Evolutionary conservation across 352 stramenopile species (phyloP), one percentile per base, ranked within the genome.

Genomic region (Pythium plurisporium): DNA sequence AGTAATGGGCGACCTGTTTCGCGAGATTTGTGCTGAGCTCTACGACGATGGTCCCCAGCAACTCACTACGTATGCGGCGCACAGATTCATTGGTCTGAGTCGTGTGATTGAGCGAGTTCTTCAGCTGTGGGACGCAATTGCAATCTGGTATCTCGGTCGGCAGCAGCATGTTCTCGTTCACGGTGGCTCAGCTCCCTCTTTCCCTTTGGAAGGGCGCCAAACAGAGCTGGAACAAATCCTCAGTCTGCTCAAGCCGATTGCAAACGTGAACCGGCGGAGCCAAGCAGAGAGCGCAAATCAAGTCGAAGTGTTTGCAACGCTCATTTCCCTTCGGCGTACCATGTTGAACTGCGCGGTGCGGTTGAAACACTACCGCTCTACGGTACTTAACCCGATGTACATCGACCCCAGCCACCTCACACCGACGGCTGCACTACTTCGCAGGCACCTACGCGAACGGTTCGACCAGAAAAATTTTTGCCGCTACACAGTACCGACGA

Each of bases 1-100:
- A 6, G 55, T 41, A 6, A 40, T 56, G 26, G 55, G 43, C 0
- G 33, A 29, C 29, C 37, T 67, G 17, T 67, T 69, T 34, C 17
- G 10, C 1, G 25, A 50, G 17, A 22, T 19, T 30, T 40, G 25
- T 4, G 37, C 3, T 15, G 17, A 23, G 7, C 19, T 31, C 34
- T 15, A 40, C 7, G 2, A 41, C 17, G 38, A 51, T 40, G 3
- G 17, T 20, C 30, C 14, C 8, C n/a, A 9, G 1, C 40, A 54
- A 41, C 23, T 54, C 11, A 7, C 34, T 4, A n/a, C 11, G 10
- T 44, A 44, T 25, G 10, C 3, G 2, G 14, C 29, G 29, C 34
- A 26, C 3, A 22, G 36, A 19, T 25, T 55, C 9, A 17, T 62
- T 12, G 41, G 34, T 5, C 55, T 62, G n/a, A 62, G 26, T 4